These are phyloP conservation scores for Candida oleophila DNA, from an alignment of 805 yeast species.

Conservation along the genomic window DNA sequence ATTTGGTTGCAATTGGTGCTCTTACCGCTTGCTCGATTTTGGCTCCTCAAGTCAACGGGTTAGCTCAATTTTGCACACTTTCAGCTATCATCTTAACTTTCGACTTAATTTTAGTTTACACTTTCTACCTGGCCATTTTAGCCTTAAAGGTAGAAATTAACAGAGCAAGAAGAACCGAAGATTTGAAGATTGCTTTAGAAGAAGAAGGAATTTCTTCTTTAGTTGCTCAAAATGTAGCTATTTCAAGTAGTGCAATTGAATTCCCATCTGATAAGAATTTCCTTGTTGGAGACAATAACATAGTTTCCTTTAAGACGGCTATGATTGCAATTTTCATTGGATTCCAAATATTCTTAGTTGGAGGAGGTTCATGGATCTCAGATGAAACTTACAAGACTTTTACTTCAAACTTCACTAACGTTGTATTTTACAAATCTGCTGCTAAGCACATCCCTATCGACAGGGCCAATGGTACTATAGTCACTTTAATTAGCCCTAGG, in stretches of 20 bases:
- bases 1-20: slow-evolving; percentile 67
- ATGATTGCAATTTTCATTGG: slow-evolving; percentile 59
- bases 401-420: slow-evolving; percentile 17
- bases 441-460: slow-evolving; percentile 47
- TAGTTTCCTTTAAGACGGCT: slow-evolving; percentile 58
- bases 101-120: slow-evolving; percentile 71
- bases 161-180: slow-evolving; percentile 77
- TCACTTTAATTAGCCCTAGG: slow-evolving; percentile 57
- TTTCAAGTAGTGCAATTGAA: slow-evolving; percentile 37
- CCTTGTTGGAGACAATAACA: slow-evolving; percentile 23
- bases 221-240: slow-evolving; percentile 70
- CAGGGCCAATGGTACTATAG: slow-evolving; percentile 46
- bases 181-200: slow-evolving; percentile 75
- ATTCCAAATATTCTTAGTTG: slow-evolving; percentile 62
- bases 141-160: slow-evolving; percentile 87
- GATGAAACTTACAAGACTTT: slow-evolving; percentile 8
- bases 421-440: slow-evolving; percentile 35
- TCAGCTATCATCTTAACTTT: slow-evolving; percentile 66
- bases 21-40: slow-evolving; percentile 65
- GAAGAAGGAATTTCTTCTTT: slow-evolving; percentile 84
- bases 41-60: slow-evolving; percentile 67
- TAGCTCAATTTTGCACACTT: slow-evolving; percentile 77
- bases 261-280: slow-evolving; percentile 23
- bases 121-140: slow-evolving; percentile 81
- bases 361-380: slow-evolving; percentile 70